Conservation (phyloP, 2,329 filamentous ascomycete genomes). For the Arachnomyces sp. region DNA sequence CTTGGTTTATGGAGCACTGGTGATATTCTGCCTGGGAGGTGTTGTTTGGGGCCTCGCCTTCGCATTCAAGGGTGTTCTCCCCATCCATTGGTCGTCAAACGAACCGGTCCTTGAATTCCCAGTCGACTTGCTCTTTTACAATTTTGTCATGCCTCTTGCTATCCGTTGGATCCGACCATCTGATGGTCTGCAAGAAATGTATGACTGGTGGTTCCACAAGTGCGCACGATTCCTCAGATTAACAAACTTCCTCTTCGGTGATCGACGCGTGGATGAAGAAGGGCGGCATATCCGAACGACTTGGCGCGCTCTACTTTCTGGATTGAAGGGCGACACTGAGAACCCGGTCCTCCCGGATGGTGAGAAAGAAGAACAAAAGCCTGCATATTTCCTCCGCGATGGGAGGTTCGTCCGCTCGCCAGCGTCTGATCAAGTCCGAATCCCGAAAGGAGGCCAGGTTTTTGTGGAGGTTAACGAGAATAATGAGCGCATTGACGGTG, state of each 20-base stretch:
- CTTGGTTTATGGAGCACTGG: conserved; percentile 85
- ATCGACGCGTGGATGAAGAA: conserved; percentile 73
- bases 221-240: conserved; percentile 73
- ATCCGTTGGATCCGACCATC: conserved; percentile 78
- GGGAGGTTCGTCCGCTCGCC: conserved; percentile 87
- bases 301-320: conserved; percentile 41
- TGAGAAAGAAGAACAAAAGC: conserved; percentile 35
- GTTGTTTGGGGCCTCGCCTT: conserved; percentile 86
- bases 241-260: conserved; percentile 88
- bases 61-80: conserved; percentile 62
- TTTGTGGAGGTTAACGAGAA: conserved; percentile 68
- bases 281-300: conserved; percentile 55
- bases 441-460: conserved; percentile 72
- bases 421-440: conserved; percentile 88
- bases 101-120: conserved; percentile 92
- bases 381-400: conserved; percentile 54
- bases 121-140: conserved; percentile 89
- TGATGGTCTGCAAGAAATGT: conserved; percentile 74
- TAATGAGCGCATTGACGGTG: conserved; percentile 57
- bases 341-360: conserved; percentile 28
- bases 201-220: conserved; percentile 90
- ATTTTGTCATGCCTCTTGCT: conserved; percentile 84
- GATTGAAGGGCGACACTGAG: conserved; percentile 22
- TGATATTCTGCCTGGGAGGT: conserved; percentile 86
- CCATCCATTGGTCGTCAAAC: conserved; percentile 87